A percentile compares a stretch with the other conserved stretches of the same genome.
Conservation (phyloP, 768 basidiomycete genomes). For the Podaxis sp. region DNA sequence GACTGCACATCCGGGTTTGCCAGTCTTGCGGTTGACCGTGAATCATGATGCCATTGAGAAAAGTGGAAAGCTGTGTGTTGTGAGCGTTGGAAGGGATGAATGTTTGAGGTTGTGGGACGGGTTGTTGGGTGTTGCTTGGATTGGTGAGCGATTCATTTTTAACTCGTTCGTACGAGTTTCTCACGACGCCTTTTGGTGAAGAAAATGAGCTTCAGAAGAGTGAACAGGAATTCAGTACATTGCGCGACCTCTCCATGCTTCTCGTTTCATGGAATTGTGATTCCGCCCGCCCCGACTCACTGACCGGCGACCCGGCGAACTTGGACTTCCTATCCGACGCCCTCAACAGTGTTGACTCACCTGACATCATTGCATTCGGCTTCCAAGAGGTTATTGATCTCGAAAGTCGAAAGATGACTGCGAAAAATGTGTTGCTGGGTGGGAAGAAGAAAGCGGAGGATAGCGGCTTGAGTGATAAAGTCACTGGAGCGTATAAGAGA, state of each 20-base stretch:
- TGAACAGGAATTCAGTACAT: constrained; percentile 76
- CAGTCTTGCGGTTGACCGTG: constrained; percentile 63
- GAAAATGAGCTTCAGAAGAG: constrained; percentile 76
- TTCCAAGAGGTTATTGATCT: constrained; percentile 97
- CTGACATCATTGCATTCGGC: constrained; percentile 89
- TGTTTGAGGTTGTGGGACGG: constrained; percentile 87
- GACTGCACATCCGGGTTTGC: constrained; percentile 73
- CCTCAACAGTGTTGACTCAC: constrained; percentile 62
- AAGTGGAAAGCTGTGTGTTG: constrained; percentile 65
- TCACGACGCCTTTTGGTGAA: constrained; percentile 27
- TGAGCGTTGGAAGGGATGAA: constrained; percentile 76
- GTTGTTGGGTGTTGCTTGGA: constrained; percentile 78
- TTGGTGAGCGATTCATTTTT: constrained; percentile 59
- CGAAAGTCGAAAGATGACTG: constrained; percentile 89
- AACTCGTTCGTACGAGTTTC: not conserved
- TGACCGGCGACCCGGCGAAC: constrained; percentile 69
- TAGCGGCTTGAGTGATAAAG: constrained; percentile 71
- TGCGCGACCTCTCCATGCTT: constrained; percentile 74
- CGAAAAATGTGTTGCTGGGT: constrained; percentile 85
- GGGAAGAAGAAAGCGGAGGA: constrained; percentile 60
- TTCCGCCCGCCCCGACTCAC: constrained; percentile 76
- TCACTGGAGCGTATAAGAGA: constrained; percentile 81
- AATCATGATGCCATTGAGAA: constrained; percentile 77
- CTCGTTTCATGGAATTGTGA: constrained; percentile 94
- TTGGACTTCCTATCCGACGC: constrained; percentile 77